These are phyloP conservation scores for Setomelanomma holmii DNA, from an alignment of 2,329 filamentous ascomycete genomes.

Conservation along the genomic window DNA sequence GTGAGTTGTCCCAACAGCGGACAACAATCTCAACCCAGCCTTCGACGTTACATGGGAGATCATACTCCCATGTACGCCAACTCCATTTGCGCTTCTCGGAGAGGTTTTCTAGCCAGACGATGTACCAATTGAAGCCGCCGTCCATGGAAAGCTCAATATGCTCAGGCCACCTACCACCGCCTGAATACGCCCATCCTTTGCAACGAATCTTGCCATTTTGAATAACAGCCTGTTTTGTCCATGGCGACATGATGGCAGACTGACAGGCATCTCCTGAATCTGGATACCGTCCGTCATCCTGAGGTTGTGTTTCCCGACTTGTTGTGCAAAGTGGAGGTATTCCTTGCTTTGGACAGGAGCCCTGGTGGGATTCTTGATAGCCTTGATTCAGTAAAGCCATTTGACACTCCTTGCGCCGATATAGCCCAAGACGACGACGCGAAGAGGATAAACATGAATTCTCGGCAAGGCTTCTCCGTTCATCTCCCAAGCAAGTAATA, in stretches of 20 bases:
- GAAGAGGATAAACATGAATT: constrained; percentile 71
- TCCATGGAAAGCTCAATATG: constrained; percentile 69
- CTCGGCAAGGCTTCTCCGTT: constrained; percentile 69
- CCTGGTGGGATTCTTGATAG: constrained; percentile 61
- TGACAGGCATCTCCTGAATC: constrained; percentile 77
- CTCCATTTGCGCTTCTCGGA: constrained; percentile 68
- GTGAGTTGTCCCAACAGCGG: constrained; percentile 53
- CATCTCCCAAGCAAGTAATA: constrained; percentile 75
- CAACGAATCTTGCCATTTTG: constrained; percentile 67
- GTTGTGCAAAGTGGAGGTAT: constrained; percentile 73
- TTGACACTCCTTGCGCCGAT: constrained; percentile 70
- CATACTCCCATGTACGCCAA: constrained; percentile 70
- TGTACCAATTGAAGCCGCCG: constrained; percentile 70
- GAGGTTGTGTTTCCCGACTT: constrained; percentile 72
- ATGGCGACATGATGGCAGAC: constrained; percentile 70
- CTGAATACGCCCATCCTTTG: constrained; percentile 55
- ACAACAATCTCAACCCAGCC: constrained; percentile 56
- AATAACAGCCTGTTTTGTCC: constrained; percentile 66
- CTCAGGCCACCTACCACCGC: constrained; percentile 59
- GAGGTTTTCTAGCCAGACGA: constrained; percentile 66
- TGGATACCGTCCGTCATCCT: constrained; percentile 66
- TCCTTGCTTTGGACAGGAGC: constrained; percentile 71
- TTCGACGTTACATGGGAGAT: constrained; percentile 64
- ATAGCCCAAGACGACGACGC: constrained; percentile 69
- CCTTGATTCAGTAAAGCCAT: constrained; percentile 69